phyloP scores from a whole-genome alignment of 495 filamentous ascomycete species.

The Xylaria grammica region DNA sequence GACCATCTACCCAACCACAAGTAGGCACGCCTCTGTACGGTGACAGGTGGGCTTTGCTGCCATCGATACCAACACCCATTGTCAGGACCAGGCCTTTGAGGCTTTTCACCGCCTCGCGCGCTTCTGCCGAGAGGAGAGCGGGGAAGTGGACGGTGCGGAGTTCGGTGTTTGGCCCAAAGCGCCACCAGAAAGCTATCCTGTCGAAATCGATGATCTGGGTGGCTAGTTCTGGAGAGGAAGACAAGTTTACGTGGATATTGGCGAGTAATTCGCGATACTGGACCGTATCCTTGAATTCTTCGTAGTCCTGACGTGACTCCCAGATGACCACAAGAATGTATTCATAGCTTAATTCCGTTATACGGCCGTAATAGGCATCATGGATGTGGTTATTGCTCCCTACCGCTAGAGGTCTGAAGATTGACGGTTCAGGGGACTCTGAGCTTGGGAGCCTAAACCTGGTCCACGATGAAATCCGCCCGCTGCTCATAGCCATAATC shows the following conservation, averaged over 20 bases:
- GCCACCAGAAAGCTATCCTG: constrained; percentile 19
- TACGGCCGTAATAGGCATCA: constrained; percentile 4
- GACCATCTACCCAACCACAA: constrained; percentile 6
- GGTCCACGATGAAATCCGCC: constrained; percentile 4
- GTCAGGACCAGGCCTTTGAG: constrained; percentile 5
- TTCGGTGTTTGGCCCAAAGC: constrained; percentile 4
- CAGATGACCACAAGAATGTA: constrained; percentile 15
- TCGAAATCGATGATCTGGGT: constrained; percentile 13
- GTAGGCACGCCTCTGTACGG: constrained; percentile 9
- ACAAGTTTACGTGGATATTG: constrained; percentile 3
- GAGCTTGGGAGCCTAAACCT: background rate
- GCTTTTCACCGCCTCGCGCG: background rate
- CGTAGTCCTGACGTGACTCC: constrained; percentile 4
- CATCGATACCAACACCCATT: constrained; percentile 13
- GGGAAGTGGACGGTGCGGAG: constrained; percentile 17
- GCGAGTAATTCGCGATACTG: constrained; percentile 1
- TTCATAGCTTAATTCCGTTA: background rate
- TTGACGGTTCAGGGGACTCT: background rate
- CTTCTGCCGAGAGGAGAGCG: background rate
- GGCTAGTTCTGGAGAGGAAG: background rate
- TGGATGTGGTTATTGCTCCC: background rate
- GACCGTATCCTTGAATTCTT: constrained; percentile 2
- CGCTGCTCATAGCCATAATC: background rate
- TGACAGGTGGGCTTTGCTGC: constrained; percentile 2
- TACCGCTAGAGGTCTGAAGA: constrained; percentile 6